phyloP scores from a whole-genome alignment of 108 stramenopile genomes.

The Schizochytrium sp. region DNA sequence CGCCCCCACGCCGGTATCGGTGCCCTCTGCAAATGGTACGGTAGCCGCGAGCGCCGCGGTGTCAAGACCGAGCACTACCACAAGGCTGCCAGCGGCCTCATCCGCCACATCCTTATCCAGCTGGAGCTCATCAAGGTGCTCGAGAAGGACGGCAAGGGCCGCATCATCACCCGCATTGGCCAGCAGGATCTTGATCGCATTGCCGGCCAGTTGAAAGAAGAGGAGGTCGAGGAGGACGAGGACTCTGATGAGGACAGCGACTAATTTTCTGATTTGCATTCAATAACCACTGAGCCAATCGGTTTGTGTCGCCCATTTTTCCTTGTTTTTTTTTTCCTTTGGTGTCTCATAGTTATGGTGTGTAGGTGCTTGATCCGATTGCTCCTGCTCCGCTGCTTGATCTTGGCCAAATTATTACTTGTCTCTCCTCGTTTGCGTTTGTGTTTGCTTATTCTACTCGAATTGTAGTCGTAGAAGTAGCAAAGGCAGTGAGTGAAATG shows the following conservation, averaged over 20 bases:
- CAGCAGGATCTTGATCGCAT: conserved; percentile 99
- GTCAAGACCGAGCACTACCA: conserved; percentile 81
- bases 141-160: conserved; percentile 59
- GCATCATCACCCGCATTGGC: conserved; percentile 82
- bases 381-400: no score
- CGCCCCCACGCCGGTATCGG: conserved; percentile 92
- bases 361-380: no score
- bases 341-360: no score
- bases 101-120: conserved; percentile 82
- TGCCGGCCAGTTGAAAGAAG: conserved; percentile 74
- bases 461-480: no score
- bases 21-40: conserved; percentile 88
- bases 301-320: background rate
- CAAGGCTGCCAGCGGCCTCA: conserved; percentile 80
- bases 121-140: conserved; percentile 89
- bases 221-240: conserved; percentile 53
- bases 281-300: background rate
- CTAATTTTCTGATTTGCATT: background rate
- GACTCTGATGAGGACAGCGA: background rate
- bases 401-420: no score
- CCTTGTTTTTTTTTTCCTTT: no score
- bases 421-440: no score
- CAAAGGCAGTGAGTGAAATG: no score
- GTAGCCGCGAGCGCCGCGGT: conserved; percentile 80
- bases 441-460: no score